phyloP scores from a whole-genome alignment of 139 green algal species.

The Chlorella ohadii region DNA sequence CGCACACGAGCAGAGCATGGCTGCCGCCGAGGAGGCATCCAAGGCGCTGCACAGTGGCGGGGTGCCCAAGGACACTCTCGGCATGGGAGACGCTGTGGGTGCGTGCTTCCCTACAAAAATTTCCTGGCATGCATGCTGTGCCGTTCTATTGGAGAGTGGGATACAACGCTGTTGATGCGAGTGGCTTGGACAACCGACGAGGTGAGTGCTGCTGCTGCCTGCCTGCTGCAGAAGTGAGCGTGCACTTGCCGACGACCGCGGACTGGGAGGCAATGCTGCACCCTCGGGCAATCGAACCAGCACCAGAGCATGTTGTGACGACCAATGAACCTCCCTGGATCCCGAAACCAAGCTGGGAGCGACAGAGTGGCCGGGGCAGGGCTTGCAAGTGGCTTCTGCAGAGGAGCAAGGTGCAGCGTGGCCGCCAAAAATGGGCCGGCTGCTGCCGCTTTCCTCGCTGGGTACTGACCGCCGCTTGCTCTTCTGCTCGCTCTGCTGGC shows the following conservation, averaged over 20 bases:
- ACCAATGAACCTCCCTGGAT: background rate
- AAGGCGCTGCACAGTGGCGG: background rate
- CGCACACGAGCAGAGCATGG: background rate
- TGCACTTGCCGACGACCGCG: background rate
- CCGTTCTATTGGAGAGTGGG: no score
- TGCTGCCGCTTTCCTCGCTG: no score
- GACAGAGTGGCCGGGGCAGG: background rate
- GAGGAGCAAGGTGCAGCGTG: background rate
- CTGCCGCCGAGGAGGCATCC: background rate
- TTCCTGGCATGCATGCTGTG: background rate
- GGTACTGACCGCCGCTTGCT: no score
- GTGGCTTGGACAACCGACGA: background rate
- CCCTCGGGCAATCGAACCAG: background rate
- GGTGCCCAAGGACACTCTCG: background rate
- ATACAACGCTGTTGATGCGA: background rate
- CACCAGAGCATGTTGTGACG: background rate
- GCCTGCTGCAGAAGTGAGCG: background rate
- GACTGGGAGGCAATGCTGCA: background rate
- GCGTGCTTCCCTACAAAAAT: background rate
- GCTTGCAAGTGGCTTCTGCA: background rate
- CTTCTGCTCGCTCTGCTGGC: no score
- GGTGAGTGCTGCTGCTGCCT: background rate
- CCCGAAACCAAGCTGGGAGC: background rate
- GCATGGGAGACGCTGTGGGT: background rate
- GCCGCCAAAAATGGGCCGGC: no score